These are phyloP conservation scores for Domatiomyces catenatus DNA, from an alignment of 2,329 filamentous ascomycete species.

Conservation along the genomic window DNA sequence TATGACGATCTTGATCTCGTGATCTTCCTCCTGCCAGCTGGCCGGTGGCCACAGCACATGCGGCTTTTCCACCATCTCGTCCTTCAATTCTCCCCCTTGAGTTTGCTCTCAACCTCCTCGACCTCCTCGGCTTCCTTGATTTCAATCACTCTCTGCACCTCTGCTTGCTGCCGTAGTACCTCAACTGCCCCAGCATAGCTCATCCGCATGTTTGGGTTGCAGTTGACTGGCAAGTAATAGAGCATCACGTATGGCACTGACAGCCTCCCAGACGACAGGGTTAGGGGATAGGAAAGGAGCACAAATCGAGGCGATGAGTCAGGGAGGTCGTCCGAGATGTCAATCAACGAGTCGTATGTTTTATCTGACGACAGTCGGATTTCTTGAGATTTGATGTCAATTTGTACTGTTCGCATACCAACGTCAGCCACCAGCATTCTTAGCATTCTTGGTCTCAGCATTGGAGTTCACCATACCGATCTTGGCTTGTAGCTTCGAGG, in stretches of 20 bases:
- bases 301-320: slow-evolving; percentile 84
- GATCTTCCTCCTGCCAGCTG: background rate
- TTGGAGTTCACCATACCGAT: slow-evolving; percentile 51
- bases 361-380: slow-evolving; percentile 70
- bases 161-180: slow-evolving; percentile 80
- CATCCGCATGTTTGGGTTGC: slow-evolving; percentile 78
- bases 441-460: background rate
- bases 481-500: slow-evolving; percentile 73
- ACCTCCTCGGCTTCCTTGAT: slow-evolving; percentile 67
- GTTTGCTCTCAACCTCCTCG: slow-evolving; percentile 59
- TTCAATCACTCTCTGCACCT: slow-evolving; percentile 78
- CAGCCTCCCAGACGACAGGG: slow-evolving; percentile 62
- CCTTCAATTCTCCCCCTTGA: slow-evolving; percentile 29
- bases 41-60: background rate
- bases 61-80: background rate
- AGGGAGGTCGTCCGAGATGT: slow-evolving; percentile 75
- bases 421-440: slow-evolving; percentile 1
- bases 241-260: slow-evolving; percentile 88
- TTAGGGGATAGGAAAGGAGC: slow-evolving; percentile 79
- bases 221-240: slow-evolving; percentile 86
- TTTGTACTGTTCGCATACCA: slow-evolving; percentile 37
- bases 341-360: slow-evolving; percentile 66
- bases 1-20: background rate
- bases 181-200: slow-evolving; percentile 92
- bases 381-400: slow-evolving; percentile 80